A percentile compares a stretch with the other conserved stretches of the same genome.
These are phyloP conservation scores for Austroboletus eburneus DNA, from an alignment of 768 basidiomycete species.

Conservation along the genomic window DNA sequence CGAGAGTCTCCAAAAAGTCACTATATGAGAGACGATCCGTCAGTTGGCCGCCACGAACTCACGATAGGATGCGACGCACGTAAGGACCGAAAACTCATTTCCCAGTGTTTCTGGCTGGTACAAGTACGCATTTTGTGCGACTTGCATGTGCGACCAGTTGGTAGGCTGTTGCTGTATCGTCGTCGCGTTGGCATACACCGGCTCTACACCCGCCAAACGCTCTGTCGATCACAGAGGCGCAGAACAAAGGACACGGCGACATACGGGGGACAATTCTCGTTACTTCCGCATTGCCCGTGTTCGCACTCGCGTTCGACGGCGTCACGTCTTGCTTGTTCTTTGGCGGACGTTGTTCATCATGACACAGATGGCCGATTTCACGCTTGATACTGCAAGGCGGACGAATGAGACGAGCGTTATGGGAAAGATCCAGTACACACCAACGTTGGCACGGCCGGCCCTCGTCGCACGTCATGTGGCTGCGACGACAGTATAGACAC, in stretches of 20 bases:
- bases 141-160: conserved; percentile 46
- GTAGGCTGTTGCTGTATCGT: conserved; percentile 21
- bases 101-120: conserved; percentile 74
- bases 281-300: conserved; percentile 28
- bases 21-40: conserved; percentile 32
- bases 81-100: conserved; percentile 79
- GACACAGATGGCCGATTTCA: conserved; percentile 92
- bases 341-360: conserved; percentile 68
- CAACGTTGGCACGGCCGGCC: conserved; percentile 90
- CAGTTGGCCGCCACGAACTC: neutral
- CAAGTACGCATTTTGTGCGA: conserved; percentile 49
- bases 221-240: too few relatives aligned
- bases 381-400: conserved; percentile 71
- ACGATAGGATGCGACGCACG: conserved; percentile 40
- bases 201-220: neutral
- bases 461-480: conserved; percentile 92
- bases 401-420: neutral
- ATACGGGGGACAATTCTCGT: conserved; percentile 30
- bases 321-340: conserved; percentile 44
- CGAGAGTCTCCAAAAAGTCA: conserved; percentile 85
- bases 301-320: conserved; percentile 7
- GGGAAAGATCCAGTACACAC: conserved; percentile 45
- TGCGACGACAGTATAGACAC: conserved; percentile 87
- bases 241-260: too few relatives aligned
- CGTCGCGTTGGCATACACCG: conserved; percentile 19